phyloP scores from a whole-genome alignment of 805 yeast genomes.

The Phaffomyces opuntiae region DNA sequence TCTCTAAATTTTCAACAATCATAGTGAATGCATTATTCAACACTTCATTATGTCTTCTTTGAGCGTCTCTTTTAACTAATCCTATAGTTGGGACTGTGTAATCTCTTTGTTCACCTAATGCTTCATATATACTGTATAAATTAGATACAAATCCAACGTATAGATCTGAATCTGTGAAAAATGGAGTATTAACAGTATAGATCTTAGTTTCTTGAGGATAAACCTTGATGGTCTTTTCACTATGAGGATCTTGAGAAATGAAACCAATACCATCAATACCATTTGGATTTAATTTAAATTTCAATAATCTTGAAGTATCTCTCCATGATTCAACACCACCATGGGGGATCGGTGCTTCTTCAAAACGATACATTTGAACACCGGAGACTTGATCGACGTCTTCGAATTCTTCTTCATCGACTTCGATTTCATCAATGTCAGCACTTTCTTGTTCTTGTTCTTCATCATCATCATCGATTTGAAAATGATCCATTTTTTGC shows the following conservation, averaged over 20 bases:
- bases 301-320: constrained; percentile 29
- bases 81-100: constrained; percentile 36
- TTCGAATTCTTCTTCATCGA: constrained; percentile 16
- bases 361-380: constrained; percentile 25
- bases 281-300: constrained; percentile 41
- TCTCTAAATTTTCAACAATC: constrained; percentile 27
- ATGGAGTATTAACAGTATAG: constrained; percentile 34
- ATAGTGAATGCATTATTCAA: constrained; percentile 31
- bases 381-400: constrained; percentile 23
- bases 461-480: constrained; percentile 6
- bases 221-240: constrained; percentile 20
- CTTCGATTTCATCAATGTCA: constrained; percentile 7
- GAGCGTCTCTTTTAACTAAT: constrained; percentile 26
- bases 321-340: constrained; percentile 28
- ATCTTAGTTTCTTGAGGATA: constrained; percentile 35
- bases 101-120: constrained; percentile 35
- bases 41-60: constrained; percentile 28
- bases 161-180: constrained; percentile 32
- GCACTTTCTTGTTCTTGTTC: constrained; percentile 10
- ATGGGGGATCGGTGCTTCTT: constrained; percentile 29
- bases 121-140: constrained; percentile 47
- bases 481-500: constrained; percentile 2
- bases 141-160: constrained; percentile 42
- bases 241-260: constrained; percentile 25
- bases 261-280: constrained; percentile 35